Conservation (phyloP, 2,329 filamentous ascomycete genomes). For the Triangularia setosa region DNA sequence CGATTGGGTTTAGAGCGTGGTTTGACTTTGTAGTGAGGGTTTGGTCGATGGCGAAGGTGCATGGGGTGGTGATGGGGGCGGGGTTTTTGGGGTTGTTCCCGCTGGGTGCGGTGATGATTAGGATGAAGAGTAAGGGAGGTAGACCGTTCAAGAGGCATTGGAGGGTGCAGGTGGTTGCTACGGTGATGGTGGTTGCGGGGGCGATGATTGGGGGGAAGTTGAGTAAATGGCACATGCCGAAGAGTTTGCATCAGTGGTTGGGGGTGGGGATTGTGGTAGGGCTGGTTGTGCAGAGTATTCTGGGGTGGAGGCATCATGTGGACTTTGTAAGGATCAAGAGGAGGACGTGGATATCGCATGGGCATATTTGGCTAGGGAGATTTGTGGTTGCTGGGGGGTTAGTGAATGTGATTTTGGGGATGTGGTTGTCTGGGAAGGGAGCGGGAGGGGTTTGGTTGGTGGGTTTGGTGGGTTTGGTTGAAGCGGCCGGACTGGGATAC, state of each 20-base stretch:
- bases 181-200: slow-evolving; percentile 5
- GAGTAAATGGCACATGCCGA: slow-evolving; percentile 9
- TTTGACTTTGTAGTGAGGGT: slow-evolving; percentile 1
- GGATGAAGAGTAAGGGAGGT: neutral
- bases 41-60: slow-evolving; percentile 10
- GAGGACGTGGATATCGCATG: slow-evolving; percentile 19
- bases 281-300: slow-evolving; percentile 13
- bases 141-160: slow-evolving; percentile 21
- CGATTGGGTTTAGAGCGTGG: slow-evolving; percentile 7
- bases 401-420: slow-evolving; percentile 1
- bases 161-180: slow-evolving; percentile 15
- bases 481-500: neutral
- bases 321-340: slow-evolving; percentile 13
- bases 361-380: slow-evolving; percentile 21
- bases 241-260: slow-evolving; percentile 16
- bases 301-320: slow-evolving; percentile 23
- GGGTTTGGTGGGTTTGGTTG: neutral
- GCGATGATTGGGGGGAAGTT: slow-evolving; percentile 10
- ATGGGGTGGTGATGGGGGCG: slow-evolving; percentile 20
- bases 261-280: slow-evolving; percentile 5
- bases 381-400: neutral
- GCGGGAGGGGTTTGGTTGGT: neutral
- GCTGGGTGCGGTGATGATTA: slow-evolving; percentile 21
- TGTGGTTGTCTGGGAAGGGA: neutral
- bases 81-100: slow-evolving; percentile 25